Base-by-base conservation (phyloP, 176 grass and related monocot species). In the Carex pumila region DNA sequence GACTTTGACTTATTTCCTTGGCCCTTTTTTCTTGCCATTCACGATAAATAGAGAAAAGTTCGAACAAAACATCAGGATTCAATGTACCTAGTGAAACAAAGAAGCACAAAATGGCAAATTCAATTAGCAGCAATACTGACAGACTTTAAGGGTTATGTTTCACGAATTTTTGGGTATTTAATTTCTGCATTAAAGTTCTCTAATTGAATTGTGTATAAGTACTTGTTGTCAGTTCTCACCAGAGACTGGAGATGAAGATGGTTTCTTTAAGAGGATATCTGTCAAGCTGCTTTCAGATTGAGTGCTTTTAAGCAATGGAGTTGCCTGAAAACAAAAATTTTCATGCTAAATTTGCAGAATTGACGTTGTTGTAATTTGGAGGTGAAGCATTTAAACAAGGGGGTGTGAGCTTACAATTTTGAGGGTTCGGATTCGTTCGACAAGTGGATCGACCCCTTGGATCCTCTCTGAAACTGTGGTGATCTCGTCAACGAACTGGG, bases 21-120 rank as follows among this genome's bases (percentile, higher is more conserved):
- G 88, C 86, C 84, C 90, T 92, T 61, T 93, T 90, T 84, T 99
- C 96, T 85, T 99, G 91, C 91, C 88, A 94, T 88, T 99, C 86
- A 4, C 87, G 88, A 53, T 92, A 95, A 86, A 99, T 79, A 0
- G 89, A 88, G 47, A 95, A 99, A 82, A 95, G 88, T 81, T 95
- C 89, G 56, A 90, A 86, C 70, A 95, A 85, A 77, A 95, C 81
- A 88, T 89, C 93, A 17, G 90, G 96, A 63, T 87, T 90, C 85
- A 95, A 61, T 43, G 85, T 85, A 76, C 93, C 89, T 99, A 67
- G 67, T 83, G 1, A 84, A 47, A n/a, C 68, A 83, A 85, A 82
- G 5, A 12, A 6, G 58, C 37, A 81, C 14, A 87, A 10, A 3
- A 65, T 49, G 84, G 87, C 3, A 30, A 55, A 18, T 83, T 66